phyloP scores from a whole-genome alignment of 306 rosid genomes.

The Spatholobus suberectus region DNA sequence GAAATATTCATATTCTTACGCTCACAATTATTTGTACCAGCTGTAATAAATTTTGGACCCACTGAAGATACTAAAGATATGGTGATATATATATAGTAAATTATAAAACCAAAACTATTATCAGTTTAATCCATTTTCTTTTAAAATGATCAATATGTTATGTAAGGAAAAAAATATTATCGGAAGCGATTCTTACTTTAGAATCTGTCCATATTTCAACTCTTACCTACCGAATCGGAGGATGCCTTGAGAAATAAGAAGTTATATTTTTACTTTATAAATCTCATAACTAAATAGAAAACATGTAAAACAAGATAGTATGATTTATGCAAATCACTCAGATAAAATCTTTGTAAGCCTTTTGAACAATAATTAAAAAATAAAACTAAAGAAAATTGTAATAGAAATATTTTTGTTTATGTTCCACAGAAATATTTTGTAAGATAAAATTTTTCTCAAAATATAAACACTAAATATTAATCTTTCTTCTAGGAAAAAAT shows the following conservation, averaged over 20 bases:
- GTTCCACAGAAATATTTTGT: not conserved
- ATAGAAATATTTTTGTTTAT: not conserved
- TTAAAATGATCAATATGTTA: not conserved
- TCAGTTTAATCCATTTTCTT: not conserved
- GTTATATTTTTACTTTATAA: not conserved
- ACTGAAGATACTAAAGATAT: conserved; percentile 13
- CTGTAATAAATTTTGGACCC: conserved; percentile 22
- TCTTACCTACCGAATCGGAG: not conserved
- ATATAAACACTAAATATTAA: not conserved
- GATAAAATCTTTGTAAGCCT: not conserved
- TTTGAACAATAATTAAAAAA: not conserved
- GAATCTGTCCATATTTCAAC: not conserved
- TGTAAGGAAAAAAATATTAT: not conserved
- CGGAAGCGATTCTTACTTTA: not conserved
- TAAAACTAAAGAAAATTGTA: not conserved
- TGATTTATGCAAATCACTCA: not conserved
- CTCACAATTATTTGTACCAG: conserved; percentile 21
- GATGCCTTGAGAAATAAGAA: not conserved
- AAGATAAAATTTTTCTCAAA: not conserved
- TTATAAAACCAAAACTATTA: not conserved
- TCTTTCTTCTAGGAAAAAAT: not conserved
- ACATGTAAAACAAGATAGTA: not conserved
- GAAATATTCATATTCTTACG: not conserved
- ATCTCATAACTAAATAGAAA: not conserved
- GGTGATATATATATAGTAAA: not conserved